Evolutionary conservation across 495 filamentous ascomycete species (phyloP).

Genomic region (Hapsidospora chrysogenum): DNA sequence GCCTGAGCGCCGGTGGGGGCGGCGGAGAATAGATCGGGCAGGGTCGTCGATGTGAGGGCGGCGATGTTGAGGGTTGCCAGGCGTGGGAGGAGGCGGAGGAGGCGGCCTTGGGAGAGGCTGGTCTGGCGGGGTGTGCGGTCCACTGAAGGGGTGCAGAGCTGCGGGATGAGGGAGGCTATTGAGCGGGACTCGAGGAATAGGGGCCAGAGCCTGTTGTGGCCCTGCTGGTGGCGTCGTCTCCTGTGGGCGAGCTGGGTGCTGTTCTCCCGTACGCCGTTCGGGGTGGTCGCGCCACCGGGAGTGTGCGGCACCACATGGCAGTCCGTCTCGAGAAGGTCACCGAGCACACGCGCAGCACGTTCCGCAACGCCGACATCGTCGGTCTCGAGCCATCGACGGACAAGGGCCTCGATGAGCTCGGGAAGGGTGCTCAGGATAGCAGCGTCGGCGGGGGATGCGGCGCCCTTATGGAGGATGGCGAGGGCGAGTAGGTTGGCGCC

Average conservation of each 20-base stretch:
- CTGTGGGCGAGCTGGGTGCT: slow-evolving; percentile 6
- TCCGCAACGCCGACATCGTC: slow-evolving; percentile 57
- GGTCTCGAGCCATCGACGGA: slow-evolving; percentile 58
- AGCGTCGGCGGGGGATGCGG: slow-evolving; percentile 38
- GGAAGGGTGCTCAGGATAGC: slow-evolving; percentile 52
- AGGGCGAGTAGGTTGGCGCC: slow-evolving; percentile 58
- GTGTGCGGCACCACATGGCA: slow-evolving; percentile 32
- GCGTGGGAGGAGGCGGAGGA: slow-evolving; percentile 53
- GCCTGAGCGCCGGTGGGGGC: slow-evolving; percentile 12
- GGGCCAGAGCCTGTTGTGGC: slow-evolving; percentile 59
- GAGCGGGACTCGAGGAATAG: slow-evolving; percentile 48
- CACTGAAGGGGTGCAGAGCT: slow-evolving; percentile 36
- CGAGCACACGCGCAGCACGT: slow-evolving; percentile 46
- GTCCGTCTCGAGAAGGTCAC: slow-evolving; percentile 54
- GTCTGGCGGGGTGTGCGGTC: slow-evolving; percentile 33
- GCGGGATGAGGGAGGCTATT: slow-evolving; percentile 50
- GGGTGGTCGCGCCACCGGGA: slow-evolving; percentile 11
- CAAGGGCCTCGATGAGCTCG: slow-evolving; percentile 39
- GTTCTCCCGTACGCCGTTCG: slow-evolving; percentile 4
- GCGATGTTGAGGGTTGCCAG: slow-evolving; percentile 48
- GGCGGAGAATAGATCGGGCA: slow-evolving; percentile 21
- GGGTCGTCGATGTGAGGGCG: slow-evolving; percentile 38
- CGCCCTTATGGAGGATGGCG: slow-evolving; percentile 55
- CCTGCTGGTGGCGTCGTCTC: slow-evolving; percentile 22
- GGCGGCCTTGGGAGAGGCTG: slow-evolving; percentile 60